Evolutionary conservation across 345 rosid species (phyloP).

Genomic region (Erysimum cheiranthoides): DNA sequence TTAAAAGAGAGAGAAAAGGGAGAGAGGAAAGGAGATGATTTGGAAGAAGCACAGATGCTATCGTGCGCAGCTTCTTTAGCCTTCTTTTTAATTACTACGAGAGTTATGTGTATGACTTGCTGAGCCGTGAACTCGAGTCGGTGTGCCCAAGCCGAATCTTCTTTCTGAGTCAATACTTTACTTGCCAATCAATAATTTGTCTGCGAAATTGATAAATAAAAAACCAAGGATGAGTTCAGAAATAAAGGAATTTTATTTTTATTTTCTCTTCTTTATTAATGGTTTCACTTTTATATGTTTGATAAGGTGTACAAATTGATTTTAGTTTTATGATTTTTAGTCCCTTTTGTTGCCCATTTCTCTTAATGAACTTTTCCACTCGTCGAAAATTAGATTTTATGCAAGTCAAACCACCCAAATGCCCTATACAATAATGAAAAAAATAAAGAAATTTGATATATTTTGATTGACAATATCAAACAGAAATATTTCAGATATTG

Average conservation of each 20-base stretch:
- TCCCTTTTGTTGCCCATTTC: background rate
- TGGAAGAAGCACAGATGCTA: constrained; percentile 14
- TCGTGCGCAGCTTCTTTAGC: constrained; percentile 2
- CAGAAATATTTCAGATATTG: background rate
- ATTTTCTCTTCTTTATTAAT: background rate
- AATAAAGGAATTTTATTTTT: background rate
- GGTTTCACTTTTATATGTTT: background rate
- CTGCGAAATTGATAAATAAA: background rate
- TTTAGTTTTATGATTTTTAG: background rate
- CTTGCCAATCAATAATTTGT: too few species aligned
- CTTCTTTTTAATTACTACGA: background rate
- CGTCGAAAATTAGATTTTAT: background rate
- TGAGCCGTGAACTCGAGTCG: constrained; percentile 22
- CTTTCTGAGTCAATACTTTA: background rate
- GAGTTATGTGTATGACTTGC: constrained; percentile 15
- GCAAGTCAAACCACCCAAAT: constrained; percentile 21
- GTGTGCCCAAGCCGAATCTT: constrained; percentile 33
- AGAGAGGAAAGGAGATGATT: background rate
- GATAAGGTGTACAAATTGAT: background rate
- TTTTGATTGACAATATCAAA: background rate
- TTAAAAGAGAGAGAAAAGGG: constrained; percentile 33
- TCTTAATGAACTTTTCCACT: constrained; percentile 20
- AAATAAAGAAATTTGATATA: background rate
- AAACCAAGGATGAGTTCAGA: too few species aligned
- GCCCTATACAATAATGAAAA: background rate